Conservation (phyloP, 1,284 basidiomycete species). For the Fomitopsis betulina region DNA sequence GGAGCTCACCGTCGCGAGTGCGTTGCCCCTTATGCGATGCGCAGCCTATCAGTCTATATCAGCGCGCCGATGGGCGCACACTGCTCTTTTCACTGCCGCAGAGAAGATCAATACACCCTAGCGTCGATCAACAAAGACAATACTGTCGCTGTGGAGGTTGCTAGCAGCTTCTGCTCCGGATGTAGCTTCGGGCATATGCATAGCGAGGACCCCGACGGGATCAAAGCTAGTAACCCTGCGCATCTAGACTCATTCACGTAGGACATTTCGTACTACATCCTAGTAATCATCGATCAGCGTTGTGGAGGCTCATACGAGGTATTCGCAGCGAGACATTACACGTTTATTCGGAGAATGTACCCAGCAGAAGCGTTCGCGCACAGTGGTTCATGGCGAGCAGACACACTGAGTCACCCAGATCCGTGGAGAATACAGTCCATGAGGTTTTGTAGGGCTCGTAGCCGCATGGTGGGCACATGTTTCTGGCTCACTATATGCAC, state of each 20-base stretch:
- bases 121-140: not conserved
- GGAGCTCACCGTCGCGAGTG: conserved; percentile 85
- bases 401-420: not conserved
- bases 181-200: not conserved
- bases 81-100: not conserved
- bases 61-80: not conserved
- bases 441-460: no score
- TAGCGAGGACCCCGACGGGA: not conserved
- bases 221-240: not conserved
- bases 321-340: not conserved
- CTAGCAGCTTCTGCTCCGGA: not conserved
- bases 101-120: not conserved
- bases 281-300: no score
- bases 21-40: conserved; percentile 33
- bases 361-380: not conserved
- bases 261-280: no score
- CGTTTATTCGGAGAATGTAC: not conserved
- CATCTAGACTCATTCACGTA: no score
- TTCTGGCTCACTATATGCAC: no score
- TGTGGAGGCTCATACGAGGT: no score
- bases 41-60: not conserved
- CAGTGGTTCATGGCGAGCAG: not conserved
- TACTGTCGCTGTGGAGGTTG: not conserved
- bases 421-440: not conserved
- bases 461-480: no score